These are phyloP conservation scores for Kuraishia cidri DNA, from an alignment of 805 yeast species.

Conservation along the genomic window DNA sequence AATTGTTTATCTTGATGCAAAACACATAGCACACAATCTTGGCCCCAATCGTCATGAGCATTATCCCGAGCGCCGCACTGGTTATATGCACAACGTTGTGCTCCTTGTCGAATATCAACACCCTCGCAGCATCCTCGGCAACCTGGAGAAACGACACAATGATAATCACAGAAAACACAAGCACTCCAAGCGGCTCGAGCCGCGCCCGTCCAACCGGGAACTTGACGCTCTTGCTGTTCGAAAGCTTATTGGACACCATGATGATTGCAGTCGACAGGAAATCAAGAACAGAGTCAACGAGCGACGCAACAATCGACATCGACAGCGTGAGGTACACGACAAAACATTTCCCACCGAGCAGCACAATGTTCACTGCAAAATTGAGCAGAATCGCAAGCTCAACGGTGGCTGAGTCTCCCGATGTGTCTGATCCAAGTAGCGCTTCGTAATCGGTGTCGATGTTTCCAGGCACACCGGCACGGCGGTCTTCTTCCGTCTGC, in stretches of 20 bases:
- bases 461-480: constrained; percentile 49
- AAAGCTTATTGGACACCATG: constrained; percentile 45
- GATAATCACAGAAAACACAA: constrained; percentile 64
- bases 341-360: constrained; percentile 49
- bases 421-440: constrained; percentile 38
- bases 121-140: constrained; percentile 50
- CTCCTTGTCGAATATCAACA: constrained; percentile 26
- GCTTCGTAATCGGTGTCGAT: constrained; percentile 50
- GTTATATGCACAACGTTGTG: constrained; percentile 39
- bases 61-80: constrained; percentile 41
- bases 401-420: constrained; percentile 33
- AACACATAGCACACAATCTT: constrained; percentile 56
- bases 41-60: constrained; percentile 52
- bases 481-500: constrained; percentile 7
- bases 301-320: constrained; percentile 68
- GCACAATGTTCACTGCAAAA: constrained; percentile 46
- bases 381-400: constrained; percentile 56
- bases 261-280: constrained; percentile 69
- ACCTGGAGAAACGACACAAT: constrained; percentile 67
- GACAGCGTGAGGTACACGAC: constrained; percentile 62
- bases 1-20: constrained; percentile 52
- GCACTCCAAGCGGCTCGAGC: constrained; percentile 71
- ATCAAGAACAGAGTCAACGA: constrained; percentile 70
- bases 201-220: constrained; percentile 70
- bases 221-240: constrained; percentile 23